Conservation (phyloP, 179 eudicot genomes). For the Nepenthes alata region DNA sequence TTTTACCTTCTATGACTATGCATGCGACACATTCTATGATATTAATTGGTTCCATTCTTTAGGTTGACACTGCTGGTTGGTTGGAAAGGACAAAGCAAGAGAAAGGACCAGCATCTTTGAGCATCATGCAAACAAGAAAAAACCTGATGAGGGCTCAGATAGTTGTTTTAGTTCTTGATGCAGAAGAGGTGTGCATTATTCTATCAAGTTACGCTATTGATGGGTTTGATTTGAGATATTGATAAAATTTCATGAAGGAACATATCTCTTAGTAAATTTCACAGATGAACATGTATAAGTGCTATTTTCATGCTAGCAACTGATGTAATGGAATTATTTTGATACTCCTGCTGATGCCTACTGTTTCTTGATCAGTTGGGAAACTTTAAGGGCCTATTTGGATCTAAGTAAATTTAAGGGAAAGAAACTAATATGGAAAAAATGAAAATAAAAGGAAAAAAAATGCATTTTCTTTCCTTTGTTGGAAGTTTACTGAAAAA, state of each 20-base stretch:
- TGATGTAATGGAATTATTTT: no score
- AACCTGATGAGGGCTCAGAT: conserved; percentile 97
- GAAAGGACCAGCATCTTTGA: conserved; percentile 82
- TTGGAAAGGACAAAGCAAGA: conserved; percentile 80
- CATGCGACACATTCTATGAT: background rate
- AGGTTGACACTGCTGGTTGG: conserved; percentile 99
- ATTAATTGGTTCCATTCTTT: conserved; percentile 8
- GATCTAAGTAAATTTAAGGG: no score
- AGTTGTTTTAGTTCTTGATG: conserved; percentile 87
- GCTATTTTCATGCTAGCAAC: no score
- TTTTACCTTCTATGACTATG: background rate
- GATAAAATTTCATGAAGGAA: background rate
- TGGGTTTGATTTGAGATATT: background rate
- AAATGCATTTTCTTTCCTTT: no score
- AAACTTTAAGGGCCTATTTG: no score
- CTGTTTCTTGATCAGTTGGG: no score
- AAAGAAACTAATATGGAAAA: no score
- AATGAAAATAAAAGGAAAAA: no score
- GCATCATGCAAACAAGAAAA: conserved; percentile 88
- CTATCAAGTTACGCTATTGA: conserved; percentile 2
- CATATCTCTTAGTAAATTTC: background rate
- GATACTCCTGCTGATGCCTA: no score
- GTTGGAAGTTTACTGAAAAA: no score
- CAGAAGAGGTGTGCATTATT: conserved; percentile 56
- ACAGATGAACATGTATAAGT: no score